Conservation (phyloP, 352 stramenopile species). For the Globisporangium cystogenes region DNA sequence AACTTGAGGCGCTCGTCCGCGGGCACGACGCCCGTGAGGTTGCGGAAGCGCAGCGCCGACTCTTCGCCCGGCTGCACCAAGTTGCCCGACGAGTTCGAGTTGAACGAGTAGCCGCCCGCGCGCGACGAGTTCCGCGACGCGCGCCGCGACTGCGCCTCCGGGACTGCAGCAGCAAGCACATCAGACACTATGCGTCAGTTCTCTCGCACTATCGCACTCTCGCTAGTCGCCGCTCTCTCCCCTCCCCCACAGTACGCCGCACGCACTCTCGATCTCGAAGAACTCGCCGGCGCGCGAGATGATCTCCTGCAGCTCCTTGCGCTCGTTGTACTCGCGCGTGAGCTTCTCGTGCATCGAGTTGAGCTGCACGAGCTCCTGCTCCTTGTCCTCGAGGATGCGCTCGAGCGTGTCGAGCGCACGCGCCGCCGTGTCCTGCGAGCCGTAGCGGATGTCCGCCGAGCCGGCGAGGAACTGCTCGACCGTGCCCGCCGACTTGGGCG, state of each 20-base stretch:
- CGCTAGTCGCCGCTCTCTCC: too few species aligned
- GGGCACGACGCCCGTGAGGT: slow-evolving; percentile 92
- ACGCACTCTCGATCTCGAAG: slow-evolving; percentile 79
- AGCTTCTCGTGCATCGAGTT: slow-evolving; percentile 98
- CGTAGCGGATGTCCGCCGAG: slow-evolving; percentile 72
- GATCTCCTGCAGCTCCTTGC: slow-evolving; percentile 85
- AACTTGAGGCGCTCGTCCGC: slow-evolving; percentile 95
- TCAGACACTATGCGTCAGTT: neutral
- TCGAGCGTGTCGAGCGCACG: slow-evolving; percentile 94
- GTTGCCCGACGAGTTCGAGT: slow-evolving; percentile 16
- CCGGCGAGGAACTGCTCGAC: slow-evolving; percentile 75
- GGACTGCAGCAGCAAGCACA: slow-evolving; percentile 25
- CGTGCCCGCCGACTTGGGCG: slow-evolving; percentile 55
- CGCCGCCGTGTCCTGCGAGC: slow-evolving; percentile 71
- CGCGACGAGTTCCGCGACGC: slow-evolving; percentile 52
- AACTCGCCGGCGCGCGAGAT: slow-evolving; percentile 74
- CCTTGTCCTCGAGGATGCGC: slow-evolving; percentile 94
- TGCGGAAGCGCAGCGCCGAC: slow-evolving; percentile 86
- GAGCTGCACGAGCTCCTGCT: slow-evolving; percentile 95
- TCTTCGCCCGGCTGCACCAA: slow-evolving; percentile 19
- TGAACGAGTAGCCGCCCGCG: slow-evolving; percentile 48
- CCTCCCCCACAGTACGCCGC: neutral
- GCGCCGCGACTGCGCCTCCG: slow-evolving; percentile 44
- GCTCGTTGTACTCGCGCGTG: slow-evolving; percentile 97
- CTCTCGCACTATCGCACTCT: neutral